Base-by-base conservation (phyloP, 176 grass and related monocot species). In the Eragrostis nindensis region DNA sequence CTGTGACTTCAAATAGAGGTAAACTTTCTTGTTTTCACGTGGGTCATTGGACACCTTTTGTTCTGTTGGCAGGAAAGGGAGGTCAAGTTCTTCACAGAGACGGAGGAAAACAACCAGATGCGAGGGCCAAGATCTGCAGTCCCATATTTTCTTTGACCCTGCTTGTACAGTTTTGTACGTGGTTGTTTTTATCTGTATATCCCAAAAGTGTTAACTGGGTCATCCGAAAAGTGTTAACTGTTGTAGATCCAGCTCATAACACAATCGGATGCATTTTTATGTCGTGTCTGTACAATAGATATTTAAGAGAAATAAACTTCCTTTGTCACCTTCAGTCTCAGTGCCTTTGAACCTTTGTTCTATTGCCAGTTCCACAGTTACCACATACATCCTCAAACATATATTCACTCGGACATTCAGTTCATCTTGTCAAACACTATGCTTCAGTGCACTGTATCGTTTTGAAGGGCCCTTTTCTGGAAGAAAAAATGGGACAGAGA, bases 81-180 rank as follows among this genome's bases (percentile, higher is more conserved):
- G 12, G 93, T 95, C 36, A 92, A 95, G 75, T 95, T 92, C 79
- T 95, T 95, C 75, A 95, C 93, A 2, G 93, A 95, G 84, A 95
- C 93, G 7, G 88, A 90, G 39, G 91, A 94, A 82, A 94, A 94
- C 55, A 94, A 83, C 71, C 88, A 94, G 80, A 94, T 94, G 91
- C 76, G 85, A 60, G 88, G 91, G 16, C 88, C 88, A 25, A 81
- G 88, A 47, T 80, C 70, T 10, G 82, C 76, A 7, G 91, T 93
- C 27, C 91, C 84, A 1, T 94, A 94, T 77, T 94, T 94, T 53
- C 88, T 94, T 30, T 90, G 68, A 82, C 56, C 48, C 62, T 56
- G 0, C 12, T 47, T 43, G 64, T 84, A 71, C 76, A 79, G 26
- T 65, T 52, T 75, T 61, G 15, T 55, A 18, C 38, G 13, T 71